phyloP scores from a whole-genome alignment of 805 yeast species.

The Yarrowia alimentaria region DNA sequence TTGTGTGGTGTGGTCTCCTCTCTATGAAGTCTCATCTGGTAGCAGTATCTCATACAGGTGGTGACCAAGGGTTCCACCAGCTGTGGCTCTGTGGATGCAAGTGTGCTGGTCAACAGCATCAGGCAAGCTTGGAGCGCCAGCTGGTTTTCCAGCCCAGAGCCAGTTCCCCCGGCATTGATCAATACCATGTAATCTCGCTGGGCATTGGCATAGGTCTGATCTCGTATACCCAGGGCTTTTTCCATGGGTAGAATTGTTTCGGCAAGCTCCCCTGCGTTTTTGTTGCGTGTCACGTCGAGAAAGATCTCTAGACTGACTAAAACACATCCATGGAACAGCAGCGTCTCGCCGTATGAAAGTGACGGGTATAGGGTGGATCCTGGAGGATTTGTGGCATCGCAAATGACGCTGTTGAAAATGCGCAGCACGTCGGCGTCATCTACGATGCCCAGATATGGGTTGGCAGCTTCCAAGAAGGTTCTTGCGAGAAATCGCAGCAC shows the following conservation, averaged over 20 bases:
- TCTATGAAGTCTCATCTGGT: slow-evolving; percentile 15
- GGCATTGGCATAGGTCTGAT: slow-evolving; percentile 3
- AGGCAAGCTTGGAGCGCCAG: slow-evolving; percentile 4
- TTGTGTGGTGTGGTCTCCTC: not conserved
- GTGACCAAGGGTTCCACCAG: slow-evolving; percentile 11
- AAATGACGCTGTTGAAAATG: slow-evolving; percentile 5
- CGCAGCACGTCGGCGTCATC: slow-evolving; percentile 13
- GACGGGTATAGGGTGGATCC: no score
- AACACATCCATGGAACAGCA: slow-evolving; percentile 1
- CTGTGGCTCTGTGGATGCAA: not conserved
- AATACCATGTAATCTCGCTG: slow-evolving; percentile 7
- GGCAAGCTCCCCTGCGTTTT: slow-evolving; percentile 12
- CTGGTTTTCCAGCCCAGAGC: not conserved
- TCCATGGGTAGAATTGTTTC: slow-evolving; percentile 5
- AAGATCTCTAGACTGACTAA: slow-evolving; percentile 8
- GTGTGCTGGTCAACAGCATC: not conserved
- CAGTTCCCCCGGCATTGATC: not conserved
- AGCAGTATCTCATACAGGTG: slow-evolving; percentile 11
- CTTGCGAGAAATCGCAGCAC: slow-evolving; percentile 10
- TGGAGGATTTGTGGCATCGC: no score
- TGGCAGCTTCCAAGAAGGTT: slow-evolving; percentile 11
- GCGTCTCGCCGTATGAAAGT: no score
- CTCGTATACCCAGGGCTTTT: not conserved
- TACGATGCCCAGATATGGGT: slow-evolving; percentile 9
- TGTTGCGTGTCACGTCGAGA: slow-evolving; percentile 18